Percentiles rank a stretch among this genome's conserved stretches.
phyloP scores from a whole-genome alignment of 768 basidiomycete genomes.

The Dioszegia crocea region DNA sequence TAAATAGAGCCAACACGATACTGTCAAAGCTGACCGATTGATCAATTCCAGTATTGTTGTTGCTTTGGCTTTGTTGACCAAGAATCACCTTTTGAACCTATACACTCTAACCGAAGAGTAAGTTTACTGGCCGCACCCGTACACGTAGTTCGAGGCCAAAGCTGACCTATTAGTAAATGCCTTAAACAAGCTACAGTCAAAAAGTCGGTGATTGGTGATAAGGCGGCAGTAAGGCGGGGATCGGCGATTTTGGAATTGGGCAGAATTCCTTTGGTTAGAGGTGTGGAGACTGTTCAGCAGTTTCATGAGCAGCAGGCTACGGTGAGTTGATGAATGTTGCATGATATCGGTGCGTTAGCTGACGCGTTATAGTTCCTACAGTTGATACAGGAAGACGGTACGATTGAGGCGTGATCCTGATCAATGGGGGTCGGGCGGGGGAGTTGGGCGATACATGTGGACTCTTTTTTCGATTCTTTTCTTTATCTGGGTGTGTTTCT shows the following conservation, averaged over 20 bases:
- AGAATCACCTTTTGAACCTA: slow-evolving; percentile 72
- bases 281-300: slow-evolving; percentile 62
- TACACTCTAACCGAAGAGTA: slow-evolving; percentile 92
- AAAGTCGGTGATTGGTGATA: slow-evolving; percentile 85
- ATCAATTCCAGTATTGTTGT: slow-evolving; percentile 62
- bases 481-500: neutral
- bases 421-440: neutral
- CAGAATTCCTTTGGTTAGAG: slow-evolving; percentile 58
- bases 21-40: slow-evolving; percentile 16
- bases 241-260: slow-evolving; percentile 66
- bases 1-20: slow-evolving; percentile 4
- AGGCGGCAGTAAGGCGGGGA: slow-evolving; percentile 63
- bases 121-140: slow-evolving; percentile 49
- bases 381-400: slow-evolving; percentile 22
- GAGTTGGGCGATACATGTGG: neutral
- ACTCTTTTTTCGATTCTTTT: neutral
- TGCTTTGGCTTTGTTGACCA: slow-evolving; percentile 80
- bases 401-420: slow-evolving; percentile 2
- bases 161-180: slow-evolving; percentile 66
- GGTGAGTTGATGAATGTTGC: slow-evolving; percentile 53
- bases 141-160: neutral
- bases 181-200: slow-evolving; percentile 79
- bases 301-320: slow-evolving; percentile 59
- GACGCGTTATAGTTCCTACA: slow-evolving; percentile 18
- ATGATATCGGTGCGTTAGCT: neutral